Base-by-base conservation (phyloP, 805 yeast species). In the Martiniozyma abietophila region DNA sequence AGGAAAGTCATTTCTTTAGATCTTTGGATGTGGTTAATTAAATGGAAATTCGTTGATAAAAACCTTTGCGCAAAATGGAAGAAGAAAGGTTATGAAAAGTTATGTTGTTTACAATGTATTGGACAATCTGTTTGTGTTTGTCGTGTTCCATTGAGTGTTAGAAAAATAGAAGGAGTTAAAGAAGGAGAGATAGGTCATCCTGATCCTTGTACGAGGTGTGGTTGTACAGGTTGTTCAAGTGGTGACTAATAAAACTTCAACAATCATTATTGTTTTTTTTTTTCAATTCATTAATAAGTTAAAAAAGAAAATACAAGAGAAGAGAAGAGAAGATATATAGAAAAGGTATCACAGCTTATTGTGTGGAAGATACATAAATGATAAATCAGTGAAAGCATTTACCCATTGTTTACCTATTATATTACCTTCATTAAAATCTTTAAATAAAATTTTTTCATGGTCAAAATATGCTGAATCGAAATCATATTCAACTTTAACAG, bases 71-170 rank as follows among this genome's bases (percentile, higher is more conserved):
- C 95, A 16, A 86, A 79, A 62, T 62, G 66, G 66, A 53, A 53
- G 35, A 62, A 61, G 33, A 54, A 50, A 42, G 96, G 96, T 8
- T 86, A 86, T 53, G 96, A 86, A 50, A 71, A 78, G 36, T 59
- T 86, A 30, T 86, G 96, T 50, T 86, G 96, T 52, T 54, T 86
- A 39, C 67, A 70, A 42, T 86, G 96, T 52, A 83, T 86, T 22
- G 80, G 77, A 46, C 74, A 74, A 5, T 68, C 74, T 5, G 71
- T 85, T 0, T 86, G 96, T 56, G 73, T 86, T 15, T 86, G 96
- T 51, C 60, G 96, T 36, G 95, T 86, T 2, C 95, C 95, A 1
- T 66, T 74, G 44, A 68, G 68, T 2, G 42, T 33, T 3, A 17
- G 39, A 10, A 71, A 65, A 4, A 50, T 75, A 56, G 41, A 36